phyloP scores from a whole-genome alignment of 139 green algal species.

The Micractinium conductrix region DNA sequence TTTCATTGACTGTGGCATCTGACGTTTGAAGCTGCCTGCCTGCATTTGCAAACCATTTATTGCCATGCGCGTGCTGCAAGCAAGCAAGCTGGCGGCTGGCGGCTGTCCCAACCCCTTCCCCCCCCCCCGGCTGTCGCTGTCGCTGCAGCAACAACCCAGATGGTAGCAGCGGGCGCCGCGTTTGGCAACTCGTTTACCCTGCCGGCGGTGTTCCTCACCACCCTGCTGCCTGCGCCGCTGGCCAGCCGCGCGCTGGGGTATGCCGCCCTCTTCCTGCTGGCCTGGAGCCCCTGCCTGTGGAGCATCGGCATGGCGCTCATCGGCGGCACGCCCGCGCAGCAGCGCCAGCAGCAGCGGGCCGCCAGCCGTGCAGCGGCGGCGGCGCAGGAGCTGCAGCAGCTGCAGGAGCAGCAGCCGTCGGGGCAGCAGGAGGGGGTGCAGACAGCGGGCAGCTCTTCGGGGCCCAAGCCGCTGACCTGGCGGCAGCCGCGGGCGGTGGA shows the following conservation, averaged over 20 bases:
- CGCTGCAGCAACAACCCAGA: too few species aligned
- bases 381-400: neutral
- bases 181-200: slow-evolving; percentile 83
- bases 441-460: neutral
- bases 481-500: slow-evolving; percentile 17
- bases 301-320: slow-evolving; percentile 57
- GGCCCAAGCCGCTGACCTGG: slow-evolving; percentile 3
- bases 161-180: slow-evolving; percentile 57
- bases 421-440: neutral
- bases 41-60: too few species aligned
- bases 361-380: neutral
- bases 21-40: too few species aligned
- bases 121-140: too few species aligned
- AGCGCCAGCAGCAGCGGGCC: slow-evolving; percentile 9
- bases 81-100: too few species aligned
- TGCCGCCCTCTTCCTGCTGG: slow-evolving; percentile 55
- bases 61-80: too few species aligned
- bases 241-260: slow-evolving; percentile 41
- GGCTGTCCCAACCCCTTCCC: too few species aligned
- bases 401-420: neutral
- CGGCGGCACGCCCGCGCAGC: slow-evolving; percentile 15
- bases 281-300: slow-evolving; percentile 70
- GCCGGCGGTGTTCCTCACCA: slow-evolving; percentile 63
- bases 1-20: too few species aligned
- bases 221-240: slow-evolving; percentile 51